Base-by-base conservation (phyloP, 2,329 filamentous ascomycete genomes). In the Incumbomyces lentus region DNA sequence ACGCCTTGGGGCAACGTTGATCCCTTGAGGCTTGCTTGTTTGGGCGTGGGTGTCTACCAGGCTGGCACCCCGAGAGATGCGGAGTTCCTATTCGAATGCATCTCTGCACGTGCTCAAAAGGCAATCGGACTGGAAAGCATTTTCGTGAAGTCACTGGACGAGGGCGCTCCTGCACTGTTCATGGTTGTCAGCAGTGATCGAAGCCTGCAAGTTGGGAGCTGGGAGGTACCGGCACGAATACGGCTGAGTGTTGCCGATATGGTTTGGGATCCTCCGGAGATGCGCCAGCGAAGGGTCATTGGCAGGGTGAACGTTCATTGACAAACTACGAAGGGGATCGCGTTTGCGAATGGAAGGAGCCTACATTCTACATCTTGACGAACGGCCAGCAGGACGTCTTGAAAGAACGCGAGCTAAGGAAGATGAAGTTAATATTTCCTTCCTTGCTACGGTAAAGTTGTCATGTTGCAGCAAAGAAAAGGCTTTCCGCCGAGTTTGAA, bases 1-100 rank as follows among this genome's bases (percentile, higher is more conserved):
- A 86, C 82, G 6, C 82, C 82, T 0, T 76, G 81, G 57, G 82
- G 82, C 0, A 77, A 68, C 14, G 79, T 74, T 33, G 82, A 86
- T 63, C 82, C 82, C 1, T 59, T 86, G 40, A 68, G 68, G 34
- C 64, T 84, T 36, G 80, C 81, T 16, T 77, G 73, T 52, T 64
- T 80, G 44, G 76, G 77, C 1, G 77, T 84, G 0, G 81, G 79
- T 0, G 58, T 86, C 2, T 86, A 86, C 57, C 81, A 85, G 50
- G 74, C 76, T 1, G 81, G 81, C 0, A 82, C 78, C 1, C 71
- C 70, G 49, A 58, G 63, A 13, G 79, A 82, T 57, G 74, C 78
- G 0, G 68, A 74, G 50, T 49, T 79, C 3, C 62, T 86, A 39
- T 83, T 73, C 62, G 66, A 73, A 59, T 67, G 69, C 59, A 68